phyloP scores from a whole-genome alignment of 2,329 filamentous ascomycete genomes.

The Phialophora verrucosa region DNA sequence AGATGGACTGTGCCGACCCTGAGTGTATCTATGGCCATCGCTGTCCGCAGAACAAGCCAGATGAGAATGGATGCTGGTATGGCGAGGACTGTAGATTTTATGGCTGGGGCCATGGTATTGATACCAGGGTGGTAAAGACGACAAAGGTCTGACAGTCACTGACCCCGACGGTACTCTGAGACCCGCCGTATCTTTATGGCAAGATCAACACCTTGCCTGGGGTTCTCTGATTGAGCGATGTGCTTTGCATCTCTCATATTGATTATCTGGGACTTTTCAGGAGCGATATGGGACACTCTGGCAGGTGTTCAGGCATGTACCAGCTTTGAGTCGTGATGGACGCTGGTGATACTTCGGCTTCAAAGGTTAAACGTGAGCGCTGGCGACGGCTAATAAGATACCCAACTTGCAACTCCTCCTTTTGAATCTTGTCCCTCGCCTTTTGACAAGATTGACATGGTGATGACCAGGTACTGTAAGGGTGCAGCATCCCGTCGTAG shows the following conservation, averaged over 20 bases:
- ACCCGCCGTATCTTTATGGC: not conserved
- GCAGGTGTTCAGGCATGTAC: not conserved
- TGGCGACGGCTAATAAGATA: constrained; percentile 1
- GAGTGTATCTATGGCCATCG: constrained; percentile 69
- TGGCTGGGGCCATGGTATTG: constrained; percentile 62
- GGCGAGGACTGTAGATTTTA: constrained; percentile 65
- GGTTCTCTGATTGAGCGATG: not conserved
- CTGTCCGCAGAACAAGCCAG: constrained; percentile 61
- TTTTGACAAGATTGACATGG: not conserved
- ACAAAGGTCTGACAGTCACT: constrained; percentile 47
- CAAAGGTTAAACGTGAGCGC: not conserved
- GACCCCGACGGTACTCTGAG: not conserved
- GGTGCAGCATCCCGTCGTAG: too few species aligned
- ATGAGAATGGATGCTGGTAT: constrained; percentile 62
- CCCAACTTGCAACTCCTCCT: not conserved
- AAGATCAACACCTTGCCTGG: not conserved
- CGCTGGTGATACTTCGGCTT: constrained; percentile 4
- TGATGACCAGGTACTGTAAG: too few species aligned
- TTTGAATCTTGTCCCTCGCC: not conserved
- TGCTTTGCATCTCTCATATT: not conserved
- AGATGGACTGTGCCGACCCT: constrained; percentile 62
- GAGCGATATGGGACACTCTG: not conserved
- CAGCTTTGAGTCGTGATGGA: not conserved
- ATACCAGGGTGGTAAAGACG: constrained; percentile 61
- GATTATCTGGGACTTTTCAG: not conserved